These are phyloP conservation scores for Periconia sp. DNA, from an alignment of 2,329 filamentous ascomycete genomes.

Conservation along the genomic window DNA sequence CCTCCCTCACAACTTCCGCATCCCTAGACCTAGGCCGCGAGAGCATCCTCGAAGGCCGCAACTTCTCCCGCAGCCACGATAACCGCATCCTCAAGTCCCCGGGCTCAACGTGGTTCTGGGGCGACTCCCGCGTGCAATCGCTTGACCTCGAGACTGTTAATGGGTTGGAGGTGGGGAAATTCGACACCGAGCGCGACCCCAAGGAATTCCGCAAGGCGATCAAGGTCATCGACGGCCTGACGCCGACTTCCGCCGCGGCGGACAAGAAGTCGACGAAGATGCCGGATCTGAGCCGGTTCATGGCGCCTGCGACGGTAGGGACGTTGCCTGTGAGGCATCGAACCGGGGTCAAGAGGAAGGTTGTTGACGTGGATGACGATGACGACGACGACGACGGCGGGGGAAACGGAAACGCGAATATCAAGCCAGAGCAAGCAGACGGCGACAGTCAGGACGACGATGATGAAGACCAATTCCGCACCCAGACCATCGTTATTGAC, in stretches of 20 bases:
- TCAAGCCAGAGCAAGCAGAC: too few relatives aligned
- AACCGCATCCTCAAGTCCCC: slow-evolving; percentile 46
- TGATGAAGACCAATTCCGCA: slow-evolving; percentile 15
- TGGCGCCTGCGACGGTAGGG: slow-evolving; percentile 14
- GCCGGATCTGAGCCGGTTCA: slow-evolving; percentile 16
- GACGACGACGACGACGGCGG: slow-evolving; percentile 11
- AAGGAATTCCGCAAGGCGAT: slow-evolving; percentile 51
- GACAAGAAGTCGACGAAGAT: slow-evolving; percentile 2
- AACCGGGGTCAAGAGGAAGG: slow-evolving; percentile 11
- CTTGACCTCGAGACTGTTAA: slow-evolving; percentile 59
- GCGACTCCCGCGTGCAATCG: slow-evolving; percentile 57
- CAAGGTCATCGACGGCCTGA: slow-evolving; percentile 46
- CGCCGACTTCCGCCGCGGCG: too few relatives aligned
- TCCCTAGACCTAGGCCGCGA: slow-evolving; percentile 49
- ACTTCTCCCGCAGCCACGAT: slow-evolving; percentile 51
- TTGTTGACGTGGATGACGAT: slow-evolving; percentile 14
- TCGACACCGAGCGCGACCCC: slow-evolving; percentile 49
- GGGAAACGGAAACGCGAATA: too few relatives aligned
- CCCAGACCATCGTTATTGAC: slow-evolving; percentile 12
- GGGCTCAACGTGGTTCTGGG: slow-evolving; percentile 59
- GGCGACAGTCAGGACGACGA: slow-evolving; percentile 8
- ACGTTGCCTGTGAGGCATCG: slow-evolving; percentile 4
- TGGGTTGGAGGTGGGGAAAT: slow-evolving; percentile 52
- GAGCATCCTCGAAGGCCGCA: slow-evolving; percentile 50
- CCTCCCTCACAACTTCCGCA: slow-evolving; percentile 44